These are phyloP conservation scores for Dianthus caryophyllus DNA, from an alignment of 148 eudicot species.

Conservation along the genomic window DNA sequence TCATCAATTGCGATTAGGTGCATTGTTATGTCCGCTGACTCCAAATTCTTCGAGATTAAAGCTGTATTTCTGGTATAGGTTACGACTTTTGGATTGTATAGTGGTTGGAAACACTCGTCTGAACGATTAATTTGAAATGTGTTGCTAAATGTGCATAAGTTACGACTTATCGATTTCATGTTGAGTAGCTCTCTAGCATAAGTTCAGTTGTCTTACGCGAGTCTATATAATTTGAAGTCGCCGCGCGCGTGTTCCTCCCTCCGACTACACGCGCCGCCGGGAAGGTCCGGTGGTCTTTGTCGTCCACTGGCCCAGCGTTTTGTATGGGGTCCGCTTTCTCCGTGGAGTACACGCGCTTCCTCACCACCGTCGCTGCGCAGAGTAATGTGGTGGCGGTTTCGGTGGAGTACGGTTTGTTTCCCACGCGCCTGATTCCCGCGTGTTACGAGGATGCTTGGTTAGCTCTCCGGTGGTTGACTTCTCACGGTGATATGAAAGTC, in stretches of 20 bases:
- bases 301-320: constrained; percentile 38
- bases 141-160: too few relatives aligned
- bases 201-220: too few relatives aligned
- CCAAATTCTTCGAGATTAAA: too few relatives aligned
- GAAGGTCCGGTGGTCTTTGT: constrained; percentile 24
- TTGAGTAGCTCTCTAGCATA: too few relatives aligned
- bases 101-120: too few relatives aligned
- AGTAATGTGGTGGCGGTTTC: constrained; percentile 24
- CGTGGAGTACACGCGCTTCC: constrained; percentile 21
- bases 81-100: too few relatives aligned
- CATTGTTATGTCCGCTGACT: neutral
- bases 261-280: neutral
- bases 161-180: too few relatives aligned
- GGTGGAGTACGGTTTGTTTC: constrained; percentile 28
- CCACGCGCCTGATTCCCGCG: constrained; percentile 16
- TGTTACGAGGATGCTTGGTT: constrained; percentile 31
- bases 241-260: constrained; percentile 27
- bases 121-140: too few relatives aligned
- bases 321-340: constrained; percentile 29
- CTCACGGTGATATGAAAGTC: constrained; percentile 10
- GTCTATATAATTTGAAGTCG: too few relatives aligned
- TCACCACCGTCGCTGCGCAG: constrained; percentile 13
- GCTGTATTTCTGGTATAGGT: too few relatives aligned
- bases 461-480: constrained; percentile 28
- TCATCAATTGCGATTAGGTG: constrained; percentile 15